Evolutionary conservation across 306 rosid species (phyloP).

Genomic region (Prunus mongolica): DNA sequence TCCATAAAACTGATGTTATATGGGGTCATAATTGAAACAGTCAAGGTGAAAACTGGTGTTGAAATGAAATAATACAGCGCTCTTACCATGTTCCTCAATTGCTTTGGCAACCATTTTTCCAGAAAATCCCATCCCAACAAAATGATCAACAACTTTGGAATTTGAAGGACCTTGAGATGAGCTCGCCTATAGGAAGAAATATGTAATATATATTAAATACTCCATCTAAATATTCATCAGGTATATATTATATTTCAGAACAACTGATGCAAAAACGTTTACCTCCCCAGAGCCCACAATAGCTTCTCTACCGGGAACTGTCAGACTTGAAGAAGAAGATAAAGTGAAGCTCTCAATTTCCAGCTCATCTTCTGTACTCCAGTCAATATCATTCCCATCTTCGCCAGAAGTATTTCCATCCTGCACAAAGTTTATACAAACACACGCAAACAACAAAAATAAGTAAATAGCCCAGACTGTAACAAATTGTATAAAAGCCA

Average conservation of each 20-base stretch:
- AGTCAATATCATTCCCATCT: constrained; percentile 54
- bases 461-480: neutral
- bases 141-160: constrained; percentile 60
- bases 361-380: constrained; percentile 85
- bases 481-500: neutral
- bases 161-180: constrained; percentile 60
- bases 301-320: constrained; percentile 34
- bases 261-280: constrained; percentile 8
- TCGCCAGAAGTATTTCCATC: constrained; percentile 54
- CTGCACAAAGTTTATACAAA: constrained; percentile 35
- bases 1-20: constrained; percentile 22
- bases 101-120: constrained; percentile 67
- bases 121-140: constrained; percentile 80
- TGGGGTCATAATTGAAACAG: constrained; percentile 16
- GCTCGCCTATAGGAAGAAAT: constrained; percentile 46
- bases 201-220: constrained; percentile 5
- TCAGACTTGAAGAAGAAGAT: constrained; percentile 42
- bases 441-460: constrained; percentile 6
- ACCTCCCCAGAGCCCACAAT: constrained; percentile 49
- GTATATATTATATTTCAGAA: neutral
- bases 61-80: constrained; percentile 22
- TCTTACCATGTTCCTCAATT: constrained; percentile 73
- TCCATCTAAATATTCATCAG: neutral
- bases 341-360: constrained; percentile 61
- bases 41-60: neutral